These are phyloP conservation scores for Oenanthe sinensis DNA, from an alignment of 129 eudicot species.

Conservation along the genomic window DNA sequence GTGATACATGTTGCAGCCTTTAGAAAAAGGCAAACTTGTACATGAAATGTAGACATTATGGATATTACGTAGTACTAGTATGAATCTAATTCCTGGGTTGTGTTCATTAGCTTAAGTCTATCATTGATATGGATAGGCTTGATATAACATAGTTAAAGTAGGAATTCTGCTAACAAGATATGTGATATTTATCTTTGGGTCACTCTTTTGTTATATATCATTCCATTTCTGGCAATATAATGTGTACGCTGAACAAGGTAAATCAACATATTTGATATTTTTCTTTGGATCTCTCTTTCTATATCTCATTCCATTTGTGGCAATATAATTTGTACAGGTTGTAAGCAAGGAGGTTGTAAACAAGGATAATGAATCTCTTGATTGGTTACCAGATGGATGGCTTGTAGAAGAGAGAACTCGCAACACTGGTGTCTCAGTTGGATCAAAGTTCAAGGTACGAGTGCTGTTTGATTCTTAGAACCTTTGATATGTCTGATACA, in stretches of 20 bases:
- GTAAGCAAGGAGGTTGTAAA: not conserved
- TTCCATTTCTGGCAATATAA: not conserved
- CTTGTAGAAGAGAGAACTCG: slow-evolving; percentile 32
- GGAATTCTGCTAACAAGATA: too few relatives aligned
- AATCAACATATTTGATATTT: too few relatives aligned
- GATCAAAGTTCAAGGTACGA: slow-evolving; percentile 39
- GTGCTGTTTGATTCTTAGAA: not conserved
- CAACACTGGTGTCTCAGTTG: slow-evolving; percentile 23
- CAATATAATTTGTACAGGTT: not conserved
- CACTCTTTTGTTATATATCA: not conserved
- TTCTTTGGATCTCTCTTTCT: not conserved
- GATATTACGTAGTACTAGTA: too few relatives aligned
- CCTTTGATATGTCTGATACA: not conserved
- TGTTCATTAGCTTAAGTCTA: too few relatives aligned
- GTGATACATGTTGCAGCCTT: too few relatives aligned
- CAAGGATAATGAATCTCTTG: slow-evolving; percentile 19
- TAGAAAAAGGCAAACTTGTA: too few relatives aligned
- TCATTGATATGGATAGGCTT: too few relatives aligned
- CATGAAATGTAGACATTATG: too few relatives aligned
- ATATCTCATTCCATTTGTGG: not conserved
- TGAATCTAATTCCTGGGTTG: too few relatives aligned
- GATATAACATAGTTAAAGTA: too few relatives aligned
- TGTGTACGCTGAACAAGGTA: too few relatives aligned
- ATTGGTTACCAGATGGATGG: slow-evolving; percentile 76
- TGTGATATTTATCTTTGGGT: too few relatives aligned